A percentile compares a stretch with the other conserved stretches of the same genome.
Evolutionary conservation across 495 filamentous ascomycete genomes (phyloP).

Genomic region (Hypoxylon perforatum): DNA sequence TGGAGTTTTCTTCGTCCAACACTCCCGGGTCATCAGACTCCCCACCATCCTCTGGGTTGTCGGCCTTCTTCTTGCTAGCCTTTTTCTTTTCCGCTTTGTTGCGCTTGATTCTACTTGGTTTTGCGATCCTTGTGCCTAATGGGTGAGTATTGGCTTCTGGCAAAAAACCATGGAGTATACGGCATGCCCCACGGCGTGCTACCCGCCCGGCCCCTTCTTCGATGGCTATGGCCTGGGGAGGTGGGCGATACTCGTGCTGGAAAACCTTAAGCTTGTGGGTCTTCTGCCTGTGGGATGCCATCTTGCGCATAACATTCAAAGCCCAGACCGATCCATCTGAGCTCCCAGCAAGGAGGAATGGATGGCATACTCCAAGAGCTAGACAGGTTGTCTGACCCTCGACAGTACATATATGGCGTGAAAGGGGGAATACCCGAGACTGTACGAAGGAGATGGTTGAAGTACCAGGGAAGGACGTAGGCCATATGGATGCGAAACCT

Average conservation of each 20-base stretch:
- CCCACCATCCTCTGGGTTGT: slow-evolving; percentile 42
- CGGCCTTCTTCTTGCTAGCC: slow-evolving; percentile 62
- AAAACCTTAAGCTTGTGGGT: slow-evolving; percentile 58
- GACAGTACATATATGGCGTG: slow-evolving; percentile 57
- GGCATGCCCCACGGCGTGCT: slow-evolving; percentile 71
- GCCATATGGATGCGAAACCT: slow-evolving; percentile 58
- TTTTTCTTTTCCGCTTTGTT: slow-evolving; percentile 65
- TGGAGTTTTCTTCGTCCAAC: slow-evolving; percentile 38
- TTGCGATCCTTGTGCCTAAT: slow-evolving; percentile 68
- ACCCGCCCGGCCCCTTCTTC: slow-evolving; percentile 44
- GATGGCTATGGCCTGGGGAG: slow-evolving; percentile 7
- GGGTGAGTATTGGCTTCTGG: slow-evolving; percentile 72
- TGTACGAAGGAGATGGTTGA: slow-evolving; percentile 60
- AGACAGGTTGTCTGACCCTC: slow-evolving; percentile 56
- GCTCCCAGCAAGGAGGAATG: slow-evolving; percentile 55
- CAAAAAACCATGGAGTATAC: slow-evolving; percentile 56
- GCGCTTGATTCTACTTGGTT: slow-evolving; percentile 52
- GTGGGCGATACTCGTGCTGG: slow-evolving; percentile 57
- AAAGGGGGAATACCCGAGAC: slow-evolving; percentile 56
- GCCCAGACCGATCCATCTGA: slow-evolving; percentile 58
- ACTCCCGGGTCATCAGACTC: slow-evolving; percentile 30
- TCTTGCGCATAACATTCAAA: slow-evolving; percentile 59
- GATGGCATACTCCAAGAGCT: slow-evolving; percentile 55
- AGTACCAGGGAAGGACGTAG: slow-evolving; percentile 55
- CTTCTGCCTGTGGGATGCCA: slow-evolving; percentile 55